Evolutionary conservation across 495 filamentous ascomycete species (phyloP).

Genomic region (Penicillium canariense): DNA sequence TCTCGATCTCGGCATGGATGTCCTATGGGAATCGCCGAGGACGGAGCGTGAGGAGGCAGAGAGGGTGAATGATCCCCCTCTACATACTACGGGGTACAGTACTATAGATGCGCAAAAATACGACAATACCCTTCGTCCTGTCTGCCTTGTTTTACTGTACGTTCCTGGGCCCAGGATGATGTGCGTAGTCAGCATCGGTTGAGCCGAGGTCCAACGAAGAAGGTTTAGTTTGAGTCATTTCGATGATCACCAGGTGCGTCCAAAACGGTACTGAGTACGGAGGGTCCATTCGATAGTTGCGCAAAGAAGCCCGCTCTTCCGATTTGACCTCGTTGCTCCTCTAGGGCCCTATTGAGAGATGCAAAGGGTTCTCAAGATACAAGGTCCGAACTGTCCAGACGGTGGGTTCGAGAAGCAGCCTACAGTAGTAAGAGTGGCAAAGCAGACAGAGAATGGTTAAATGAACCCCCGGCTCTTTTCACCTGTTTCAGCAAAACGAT

Average conservation of each 20-base stretch:
- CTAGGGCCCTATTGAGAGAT: no score
- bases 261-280: not conserved
- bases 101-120: not conserved
- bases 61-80: not conserved
- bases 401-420: no score
- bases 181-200: slow-evolving; percentile 8
- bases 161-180: no score
- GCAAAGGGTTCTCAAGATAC: no score
- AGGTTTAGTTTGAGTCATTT: slow-evolving; percentile 25
- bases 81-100: not conserved
- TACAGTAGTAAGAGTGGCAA: no score
- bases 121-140: not conserved
- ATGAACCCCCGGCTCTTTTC: not conserved
- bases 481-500: no score
- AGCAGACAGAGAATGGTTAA: not conserved
- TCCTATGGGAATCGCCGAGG: slow-evolving; percentile 15
- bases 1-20: slow-evolving; percentile 7
- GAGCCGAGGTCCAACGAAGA: slow-evolving; percentile 29
- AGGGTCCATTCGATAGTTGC: not conserved
- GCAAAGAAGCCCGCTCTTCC: slow-evolving; percentile 3
- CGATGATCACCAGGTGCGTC: slow-evolving; percentile 8
- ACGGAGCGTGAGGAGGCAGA: not conserved
- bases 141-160: not conserved
- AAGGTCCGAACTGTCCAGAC: not conserved
- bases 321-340: slow-evolving; percentile 10